Conservation (phyloP, 2,329 filamentous ascomycete species). For the Penicillium sp. region DNA sequence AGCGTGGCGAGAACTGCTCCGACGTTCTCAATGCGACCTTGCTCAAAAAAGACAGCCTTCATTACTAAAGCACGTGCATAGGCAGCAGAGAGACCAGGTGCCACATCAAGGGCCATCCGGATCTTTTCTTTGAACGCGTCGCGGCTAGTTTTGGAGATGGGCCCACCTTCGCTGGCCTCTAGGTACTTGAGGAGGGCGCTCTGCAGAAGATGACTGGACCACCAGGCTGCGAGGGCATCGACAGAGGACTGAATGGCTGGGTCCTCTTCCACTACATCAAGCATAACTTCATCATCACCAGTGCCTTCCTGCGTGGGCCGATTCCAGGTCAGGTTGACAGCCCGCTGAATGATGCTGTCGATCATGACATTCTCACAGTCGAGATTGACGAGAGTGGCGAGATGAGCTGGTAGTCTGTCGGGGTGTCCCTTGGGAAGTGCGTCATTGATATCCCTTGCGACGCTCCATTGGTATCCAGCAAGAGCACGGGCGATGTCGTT, state of each 20-base stretch:
- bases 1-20: slow-evolving; percentile 58
- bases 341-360: slow-evolving; percentile 77
- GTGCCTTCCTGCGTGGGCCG: slow-evolving; percentile 71
- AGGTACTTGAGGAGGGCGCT: slow-evolving; percentile 69
- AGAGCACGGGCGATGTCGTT: slow-evolving; percentile 74
- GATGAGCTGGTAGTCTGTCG: slow-evolving; percentile 74
- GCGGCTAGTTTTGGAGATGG: slow-evolving; percentile 46
- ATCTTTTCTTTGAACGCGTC: slow-evolving; percentile 59
- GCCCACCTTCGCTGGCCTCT: slow-evolving; percentile 55
- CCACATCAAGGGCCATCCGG: slow-evolving; percentile 70
- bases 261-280: slow-evolving; percentile 85
- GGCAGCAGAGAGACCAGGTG: slow-evolving; percentile 78
- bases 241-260: slow-evolving; percentile 82
- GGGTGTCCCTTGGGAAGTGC: slow-evolving; percentile 56
- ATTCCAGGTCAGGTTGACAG: slow-evolving; percentile 90
- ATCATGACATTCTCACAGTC: slow-evolving; percentile 83
- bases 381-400: slow-evolving; percentile 74
- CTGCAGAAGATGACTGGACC: slow-evolving; percentile 75
- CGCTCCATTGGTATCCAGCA: slow-evolving; percentile 78
- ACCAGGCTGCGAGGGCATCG: slow-evolving; percentile 91
- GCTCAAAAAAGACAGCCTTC: slow-evolving; percentile 62
- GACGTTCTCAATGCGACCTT: slow-evolving; percentile 56
- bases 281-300: slow-evolving; percentile 67
- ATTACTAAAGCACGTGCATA: slow-evolving; percentile 62
- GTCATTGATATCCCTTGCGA: slow-evolving; percentile 67